Base-by-base conservation (phyloP, 2,329 filamentous ascomycete species). In the Diatrype stigma region DNA sequence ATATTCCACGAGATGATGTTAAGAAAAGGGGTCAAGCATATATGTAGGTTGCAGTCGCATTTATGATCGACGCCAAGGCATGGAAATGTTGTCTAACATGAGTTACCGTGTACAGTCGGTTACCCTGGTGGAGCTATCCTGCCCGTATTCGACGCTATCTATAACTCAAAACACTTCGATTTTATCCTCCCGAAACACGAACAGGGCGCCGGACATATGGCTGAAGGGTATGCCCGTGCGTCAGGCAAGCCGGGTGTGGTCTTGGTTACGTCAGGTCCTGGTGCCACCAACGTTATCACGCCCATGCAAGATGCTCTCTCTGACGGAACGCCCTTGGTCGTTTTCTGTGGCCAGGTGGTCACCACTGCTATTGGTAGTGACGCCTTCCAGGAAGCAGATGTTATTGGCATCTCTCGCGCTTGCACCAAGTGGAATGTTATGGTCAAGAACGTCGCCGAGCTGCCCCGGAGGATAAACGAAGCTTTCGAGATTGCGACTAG, bases 1-100 rank as follows among this genome's bases (percentile, higher is more conserved):
- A 96, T 97, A 63, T 96, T 97, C 73, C 92, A 97, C 72, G 93
- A 97, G 75, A 97, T 97, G 93, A 96, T 99, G 92, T 80, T 96
- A 55, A 82, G 93, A 66, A 89, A 93, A 63, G 82, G 79, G 62
- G 93, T 99, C 51, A 94, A 96, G 76, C 90, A 96, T 70, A 82
- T 97, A 66, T 97, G 90, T 96, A 79, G 67, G 90, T 86, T 30
- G 38, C 23, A 51, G 34, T 42, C 26, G 7, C 3, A 1, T 14
- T 34, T 45, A n/a, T 45, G 51, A 49, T 45, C 30, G 48, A 42
- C 17, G 38, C 34, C 42, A 35, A 10, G 26, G 37, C 17, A 4
- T 14, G 42, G 16, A 12, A 46, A 48, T 26, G 48, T 44, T 11
- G 21, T 42, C 51, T 55, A 47, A 53, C 46, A 56, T 57, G 51